These are phyloP conservation scores for Capronia americana DNA, from an alignment of 2,329 filamentous ascomycete species.

Conservation along the genomic window DNA sequence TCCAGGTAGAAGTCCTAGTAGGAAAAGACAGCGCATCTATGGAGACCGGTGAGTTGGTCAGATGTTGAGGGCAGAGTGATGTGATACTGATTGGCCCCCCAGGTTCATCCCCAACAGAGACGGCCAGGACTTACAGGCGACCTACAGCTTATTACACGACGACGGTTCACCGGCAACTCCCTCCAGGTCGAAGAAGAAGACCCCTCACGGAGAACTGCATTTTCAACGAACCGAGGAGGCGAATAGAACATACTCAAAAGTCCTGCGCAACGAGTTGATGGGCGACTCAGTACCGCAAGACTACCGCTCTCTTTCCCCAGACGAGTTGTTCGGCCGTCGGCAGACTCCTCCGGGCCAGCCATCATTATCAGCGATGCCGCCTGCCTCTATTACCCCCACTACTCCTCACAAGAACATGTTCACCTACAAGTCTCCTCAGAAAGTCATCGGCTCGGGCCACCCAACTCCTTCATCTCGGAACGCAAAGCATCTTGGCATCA, in stretches of 20 bases:
- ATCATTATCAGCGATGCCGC: slow-evolving; percentile 68
- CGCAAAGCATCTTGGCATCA: slow-evolving; percentile 71
- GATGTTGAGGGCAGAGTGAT: background rate
- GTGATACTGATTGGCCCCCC: slow-evolving; percentile 29
- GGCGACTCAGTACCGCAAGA: slow-evolving; percentile 88
- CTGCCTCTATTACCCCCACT: slow-evolving; percentile 80
- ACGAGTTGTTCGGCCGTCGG: slow-evolving; percentile 62
- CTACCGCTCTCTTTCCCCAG: slow-evolving; percentile 48
- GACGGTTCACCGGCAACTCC: slow-evolving; percentile 92
- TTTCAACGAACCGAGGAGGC: slow-evolving; percentile 93
- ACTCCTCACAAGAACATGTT: slow-evolving; percentile 98
- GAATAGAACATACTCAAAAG: slow-evolving; percentile 86
- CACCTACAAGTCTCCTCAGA: slow-evolving; percentile 78
- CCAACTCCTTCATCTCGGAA: slow-evolving; percentile 89
- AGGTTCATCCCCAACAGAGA: slow-evolving; percentile 96
- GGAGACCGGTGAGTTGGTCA: slow-evolving; percentile 62
- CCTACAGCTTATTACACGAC: slow-evolving; percentile 89
- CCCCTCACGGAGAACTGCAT: slow-evolving; percentile 86
- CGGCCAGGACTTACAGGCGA: slow-evolving; percentile 90
- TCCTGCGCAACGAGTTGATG: slow-evolving; percentile 90
- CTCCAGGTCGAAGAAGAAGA: slow-evolving; percentile 81
- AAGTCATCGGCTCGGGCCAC: slow-evolving; percentile 75
- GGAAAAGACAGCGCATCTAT: slow-evolving; percentile 72
- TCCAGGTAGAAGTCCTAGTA: slow-evolving; percentile 69
- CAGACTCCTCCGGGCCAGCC: slow-evolving; percentile 78